Evolutionary conservation across 1,284 basidiomycete genomes (phyloP), one percentile per base, ranked within the genome.

Genomic region (Ganoderma lingzhi): DNA sequence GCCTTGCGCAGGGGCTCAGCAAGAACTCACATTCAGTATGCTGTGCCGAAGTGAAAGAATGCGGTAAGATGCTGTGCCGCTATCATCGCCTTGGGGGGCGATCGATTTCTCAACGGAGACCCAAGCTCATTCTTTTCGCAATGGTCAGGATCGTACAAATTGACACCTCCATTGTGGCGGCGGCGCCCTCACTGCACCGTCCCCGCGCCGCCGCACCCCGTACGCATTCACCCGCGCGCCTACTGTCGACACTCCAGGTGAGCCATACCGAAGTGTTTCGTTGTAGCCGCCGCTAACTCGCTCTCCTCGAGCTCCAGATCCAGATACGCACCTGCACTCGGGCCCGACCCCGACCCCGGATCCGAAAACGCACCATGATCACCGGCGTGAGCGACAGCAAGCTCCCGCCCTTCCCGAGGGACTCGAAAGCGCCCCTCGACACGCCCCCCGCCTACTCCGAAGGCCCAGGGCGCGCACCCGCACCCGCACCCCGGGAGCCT

Each of bases 371-470:
- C 35, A 63, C 62, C 12, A 63, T 63, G 62, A 63, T 63, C 51
- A 53, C 51, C 10, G 37, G 62, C 62, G 28, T 30, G 4, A 41
- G 15, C 48, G 44, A 63, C 62, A n/a, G 19, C n/a, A 53, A 63
- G 62, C 62, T 55, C 37, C 51, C 62, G 5, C 32, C 32, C 41
- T 6, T 41, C 62, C 32, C 44, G 62, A 48, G 37, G 32, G 60
- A 45, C 23, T 23, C 41, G 41, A 45, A 63, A 42, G 48, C 32
- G n/a, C 48, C 44, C 30, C n/a, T 48, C 62, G 30, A 48, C 44
- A 12, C 42, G 41, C 62, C 62, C 32, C 62, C 62, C 37, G 48
- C 62, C n/a, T 63, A 63, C 51, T 37, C 62, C 8, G 62, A 59
- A 39, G 12, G 14, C 15, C 30, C 30, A 14, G 17, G 12, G 10